Evolutionary conservation across 257 asterid genomes (phyloP).

Genomic region (Scutellaria galericulata): DNA sequence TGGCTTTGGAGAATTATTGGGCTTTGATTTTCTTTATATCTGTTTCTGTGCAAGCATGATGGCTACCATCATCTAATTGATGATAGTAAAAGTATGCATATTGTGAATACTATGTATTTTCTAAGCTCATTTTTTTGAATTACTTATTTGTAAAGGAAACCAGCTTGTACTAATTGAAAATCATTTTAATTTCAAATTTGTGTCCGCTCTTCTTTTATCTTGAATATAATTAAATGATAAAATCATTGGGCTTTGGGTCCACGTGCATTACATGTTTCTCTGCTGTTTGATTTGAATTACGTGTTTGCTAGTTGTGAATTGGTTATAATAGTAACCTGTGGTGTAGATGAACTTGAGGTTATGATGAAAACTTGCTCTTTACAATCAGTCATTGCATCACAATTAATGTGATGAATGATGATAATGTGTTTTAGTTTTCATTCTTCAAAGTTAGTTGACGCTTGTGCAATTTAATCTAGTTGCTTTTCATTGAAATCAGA

Average conservation of each 20-base stretch:
- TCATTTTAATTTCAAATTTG: neutral
- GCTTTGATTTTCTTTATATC: constrained; percentile 15
- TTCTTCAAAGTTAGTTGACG: neutral
- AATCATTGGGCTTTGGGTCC: neutral
- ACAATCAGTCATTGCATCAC: neutral
- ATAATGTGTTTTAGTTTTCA: neutral
- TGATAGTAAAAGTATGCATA: neutral
- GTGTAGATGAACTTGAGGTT: neutral
- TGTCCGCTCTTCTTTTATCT: neutral
- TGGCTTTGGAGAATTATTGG: constrained; percentile 25
- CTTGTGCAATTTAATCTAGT: neutral
- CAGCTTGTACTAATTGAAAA: constrained; percentile 2
- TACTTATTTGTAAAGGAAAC: neutral
- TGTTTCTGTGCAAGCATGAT: constrained; percentile 3
- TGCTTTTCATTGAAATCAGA: neutral
- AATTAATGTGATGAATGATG: neutral
- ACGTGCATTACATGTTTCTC: neutral
- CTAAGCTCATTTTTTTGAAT: constrained; percentile 3
- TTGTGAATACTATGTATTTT: neutral
- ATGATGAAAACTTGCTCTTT: neutral
- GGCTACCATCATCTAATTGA: neutral
- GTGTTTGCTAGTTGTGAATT: neutral
- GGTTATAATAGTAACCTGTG: neutral
- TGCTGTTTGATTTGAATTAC: neutral
- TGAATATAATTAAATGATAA: neutral